phyloP scores from a whole-genome alignment of 2,329 filamentous ascomycete species.

The Phoma sp. region DNA sequence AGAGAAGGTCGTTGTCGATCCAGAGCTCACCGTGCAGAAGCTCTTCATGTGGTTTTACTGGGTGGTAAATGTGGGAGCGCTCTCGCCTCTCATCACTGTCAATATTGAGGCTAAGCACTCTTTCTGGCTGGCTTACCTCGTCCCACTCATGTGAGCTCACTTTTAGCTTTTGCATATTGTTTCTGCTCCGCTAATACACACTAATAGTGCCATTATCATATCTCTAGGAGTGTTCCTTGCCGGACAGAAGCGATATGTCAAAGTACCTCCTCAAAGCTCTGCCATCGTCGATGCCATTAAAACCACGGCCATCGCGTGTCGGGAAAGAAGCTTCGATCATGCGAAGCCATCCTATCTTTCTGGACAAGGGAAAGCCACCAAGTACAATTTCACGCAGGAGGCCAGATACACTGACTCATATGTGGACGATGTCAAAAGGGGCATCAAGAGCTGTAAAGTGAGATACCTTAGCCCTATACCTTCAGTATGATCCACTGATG shows the following conservation, averaged over 20 bases:
- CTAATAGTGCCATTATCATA: constrained; percentile 7
- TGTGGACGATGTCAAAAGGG: constrained; percentile 16
- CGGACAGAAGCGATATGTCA: constrained; percentile 11
- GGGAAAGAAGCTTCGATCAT: constrained; percentile 10
- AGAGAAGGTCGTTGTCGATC: constrained; percentile 17
- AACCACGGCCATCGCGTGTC: neutral
- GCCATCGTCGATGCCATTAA: constrained; percentile 17
- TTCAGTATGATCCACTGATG: neutral
- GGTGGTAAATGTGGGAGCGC: constrained; percentile 12
- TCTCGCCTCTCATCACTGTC: constrained; percentile 15
- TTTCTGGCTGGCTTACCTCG: constrained; percentile 16
- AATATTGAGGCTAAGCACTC: constrained; percentile 15
- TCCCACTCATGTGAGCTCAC: neutral
- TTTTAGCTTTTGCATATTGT: neutral
- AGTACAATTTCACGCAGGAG: neutral
- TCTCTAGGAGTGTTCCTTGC: neutral
- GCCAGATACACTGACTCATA: constrained; percentile 5
- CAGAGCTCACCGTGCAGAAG: constrained; percentile 14
- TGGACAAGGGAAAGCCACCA: neutral
- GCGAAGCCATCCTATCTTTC: constrained; percentile 14
- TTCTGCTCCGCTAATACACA: neutral
- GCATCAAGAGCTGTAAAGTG: constrained; percentile 19
- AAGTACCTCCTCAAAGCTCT: constrained; percentile 16
- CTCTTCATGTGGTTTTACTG: constrained; percentile 19
- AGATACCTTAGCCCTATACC: neutral